Percentiles rank a stretch among this genome's conserved stretches.
Evolutionary conservation across 306 rosid species (phyloP).

Genomic region (Cicer pinnatifidum): DNA sequence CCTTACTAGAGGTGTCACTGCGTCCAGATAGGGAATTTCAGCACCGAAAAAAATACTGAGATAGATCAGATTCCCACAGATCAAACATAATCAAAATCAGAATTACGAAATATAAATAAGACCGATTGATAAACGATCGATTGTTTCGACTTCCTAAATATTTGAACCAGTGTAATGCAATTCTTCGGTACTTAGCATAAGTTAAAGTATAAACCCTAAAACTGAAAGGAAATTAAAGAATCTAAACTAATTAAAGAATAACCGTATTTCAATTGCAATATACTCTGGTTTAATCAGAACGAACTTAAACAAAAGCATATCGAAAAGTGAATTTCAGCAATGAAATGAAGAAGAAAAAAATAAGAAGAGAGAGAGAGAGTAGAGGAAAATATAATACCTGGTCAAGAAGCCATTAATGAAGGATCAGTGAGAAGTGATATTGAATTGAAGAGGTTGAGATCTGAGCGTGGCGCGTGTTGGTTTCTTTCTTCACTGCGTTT

Average conservation of each 20-base stretch:
- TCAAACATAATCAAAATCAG: constrained; percentile 40
- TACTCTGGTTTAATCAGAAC: not conserved
- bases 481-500: constrained; percentile 26
- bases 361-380: not conserved
- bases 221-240: constrained; percentile 16
- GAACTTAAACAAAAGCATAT: not conserved
- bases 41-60: not conserved
- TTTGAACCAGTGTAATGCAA: not conserved
- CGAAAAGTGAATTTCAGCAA: constrained; percentile 16
- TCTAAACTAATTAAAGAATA: not conserved
- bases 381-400: constrained; percentile 42
- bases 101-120: not conserved
- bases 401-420: constrained; percentile 53
- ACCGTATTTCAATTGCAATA: constrained; percentile 9
- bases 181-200: constrained; percentile 27
- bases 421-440: constrained; percentile 36
- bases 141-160: constrained; percentile 27
- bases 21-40: constrained; percentile 32
- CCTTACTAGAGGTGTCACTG: constrained; percentile 44
- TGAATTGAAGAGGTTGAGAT: constrained; percentile 38
- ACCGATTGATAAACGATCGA: constrained; percentile 18
- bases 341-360: not conserved
- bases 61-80: constrained; percentile 42
- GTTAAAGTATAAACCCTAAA: constrained; percentile 42
- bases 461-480: constrained; percentile 14